These are phyloP conservation scores for Metschnikowia arizonensis DNA, from an alignment of 805 yeast species.

Conservation along the genomic window DNA sequence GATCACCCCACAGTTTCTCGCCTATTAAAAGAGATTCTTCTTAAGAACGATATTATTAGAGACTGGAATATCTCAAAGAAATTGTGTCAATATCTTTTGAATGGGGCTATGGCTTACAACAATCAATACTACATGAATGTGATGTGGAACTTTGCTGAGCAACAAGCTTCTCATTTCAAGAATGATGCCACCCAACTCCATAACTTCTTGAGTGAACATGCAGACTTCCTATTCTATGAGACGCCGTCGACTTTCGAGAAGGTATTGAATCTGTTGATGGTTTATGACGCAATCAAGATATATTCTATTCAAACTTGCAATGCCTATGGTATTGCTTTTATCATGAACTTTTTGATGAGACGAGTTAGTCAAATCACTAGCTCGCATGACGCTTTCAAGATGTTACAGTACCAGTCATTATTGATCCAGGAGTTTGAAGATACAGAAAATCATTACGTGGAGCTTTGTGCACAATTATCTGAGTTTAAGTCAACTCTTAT, in stretches of 20 bases:
- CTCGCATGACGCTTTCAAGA: conserved; percentile 16
- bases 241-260: conserved; percentile 7
- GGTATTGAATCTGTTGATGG: conserved; percentile 27
- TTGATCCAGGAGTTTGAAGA: conserved; percentile 37
- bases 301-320: conserved; percentile 30
- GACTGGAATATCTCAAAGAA: conserved; percentile 30
- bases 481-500: conserved; percentile 17
- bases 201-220: conserved; percentile 30
- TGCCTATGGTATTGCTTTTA: conserved; percentile 25
- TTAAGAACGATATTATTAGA: conserved; percentile 28
- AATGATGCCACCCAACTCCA: conserved; percentile 21
- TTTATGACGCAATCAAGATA: conserved; percentile 23
- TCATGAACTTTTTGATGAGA: conserved; percentile 4
- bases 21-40: conserved; percentile 32
- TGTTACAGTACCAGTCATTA: conserved; percentile 27
- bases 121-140: conserved; percentile 29
- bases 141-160: conserved; percentile 32
- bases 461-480: conserved; percentile 22
- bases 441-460: conserved; percentile 36
- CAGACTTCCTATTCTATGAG: conserved; percentile 20
- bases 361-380: neutral
- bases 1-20: conserved; percentile 35
- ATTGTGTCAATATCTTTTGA: conserved; percentile 27
- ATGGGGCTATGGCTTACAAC: conserved; percentile 20
- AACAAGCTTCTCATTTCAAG: conserved; percentile 27